Conservation (phyloP, 2,329 filamentous ascomycete species). For the Xylariaceae sp. region DNA sequence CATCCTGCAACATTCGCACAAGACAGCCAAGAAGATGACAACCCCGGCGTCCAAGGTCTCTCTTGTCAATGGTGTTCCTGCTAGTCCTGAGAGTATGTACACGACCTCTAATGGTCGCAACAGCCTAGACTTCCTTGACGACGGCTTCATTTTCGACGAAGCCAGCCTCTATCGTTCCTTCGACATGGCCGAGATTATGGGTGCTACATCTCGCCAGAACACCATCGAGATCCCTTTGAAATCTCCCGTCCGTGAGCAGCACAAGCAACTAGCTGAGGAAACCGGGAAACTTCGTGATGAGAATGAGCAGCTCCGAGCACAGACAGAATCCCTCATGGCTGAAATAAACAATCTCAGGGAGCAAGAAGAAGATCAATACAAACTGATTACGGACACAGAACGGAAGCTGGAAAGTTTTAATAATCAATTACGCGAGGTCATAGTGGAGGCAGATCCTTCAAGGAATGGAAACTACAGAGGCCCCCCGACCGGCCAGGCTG, state of each 20-base stretch:
- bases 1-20: slow-evolving; percentile 86
- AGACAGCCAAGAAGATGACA: slow-evolving; percentile 57
- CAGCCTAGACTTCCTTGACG: slow-evolving; percentile 50
- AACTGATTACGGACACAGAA: slow-evolving; percentile 58
- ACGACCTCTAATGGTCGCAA: slow-evolving; percentile 60
- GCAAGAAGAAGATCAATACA: slow-evolving; percentile 35
- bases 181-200: slow-evolving; percentile 55
- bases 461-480: slow-evolving; percentile 42
- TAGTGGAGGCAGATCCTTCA: slow-evolving; percentile 59
- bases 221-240: slow-evolving; percentile 56
- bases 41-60: slow-evolving; percentile 38
- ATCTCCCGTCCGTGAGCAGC: slow-evolving; percentile 52
- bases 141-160: slow-evolving; percentile 70
- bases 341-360: slow-evolving; percentile 34
- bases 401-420: slow-evolving; percentile 65
- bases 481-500: slow-evolving; percentile 36
- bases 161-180: slow-evolving; percentile 67
- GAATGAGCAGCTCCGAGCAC: slow-evolving; percentile 34
- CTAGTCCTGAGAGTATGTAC: slow-evolving; percentile 74
- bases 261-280: slow-evolving; percentile 45
- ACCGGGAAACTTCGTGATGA: slow-evolving; percentile 43
- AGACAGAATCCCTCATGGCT: slow-evolving; percentile 28
- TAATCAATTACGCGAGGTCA: slow-evolving; percentile 59
- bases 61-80: slow-evolving; percentile 57
- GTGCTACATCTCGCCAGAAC: slow-evolving; percentile 29